phyloP scores from a whole-genome alignment of 2,329 filamentous ascomycete species.

The Neurospora crassa region DNA sequence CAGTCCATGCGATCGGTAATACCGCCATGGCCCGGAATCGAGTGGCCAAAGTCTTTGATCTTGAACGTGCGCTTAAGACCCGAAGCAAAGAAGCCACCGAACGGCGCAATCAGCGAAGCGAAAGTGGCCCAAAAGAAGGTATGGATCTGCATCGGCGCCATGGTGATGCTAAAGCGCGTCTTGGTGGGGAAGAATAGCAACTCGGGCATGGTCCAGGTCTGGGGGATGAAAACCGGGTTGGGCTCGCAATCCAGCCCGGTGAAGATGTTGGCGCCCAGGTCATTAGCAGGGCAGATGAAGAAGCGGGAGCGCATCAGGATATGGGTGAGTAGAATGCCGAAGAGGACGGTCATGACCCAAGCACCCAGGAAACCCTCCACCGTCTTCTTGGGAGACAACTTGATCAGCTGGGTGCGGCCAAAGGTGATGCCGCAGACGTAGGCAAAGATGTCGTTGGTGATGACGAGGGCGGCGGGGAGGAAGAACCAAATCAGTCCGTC shows the following conservation, averaged over 20 bases:
- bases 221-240: conserved; percentile 83
- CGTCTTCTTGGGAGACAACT: conserved; percentile 97
- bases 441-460: conserved; percentile 97
- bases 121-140: conserved; percentile 85
- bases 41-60: conserved; percentile 99
- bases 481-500: conserved; percentile 99
- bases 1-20: conserved; percentile 99
- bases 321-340: conserved; percentile 73
- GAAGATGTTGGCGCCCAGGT: conserved; percentile 87
- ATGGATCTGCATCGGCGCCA: conserved; percentile 89
- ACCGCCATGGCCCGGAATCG: conserved; percentile 92
- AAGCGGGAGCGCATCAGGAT: conserved; percentile 85
- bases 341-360: conserved; percentile 89
- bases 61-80: conserved; percentile 98
- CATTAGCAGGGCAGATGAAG: conserved; percentile 96
- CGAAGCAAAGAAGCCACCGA: conserved; percentile 96
- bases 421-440: conserved; percentile 98
- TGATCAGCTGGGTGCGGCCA: conserved; percentile 91
- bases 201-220: conserved; percentile 62
- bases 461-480: conserved; percentile 85
- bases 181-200: conserved; percentile 60
- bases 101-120: conserved; percentile 91
- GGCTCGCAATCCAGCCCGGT: conserved; percentile 82
- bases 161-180: conserved; percentile 54
- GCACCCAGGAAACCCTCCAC: conserved; percentile 95